Evolutionary conservation across 805 yeast genomes (phyloP).

Genomic region (Cyberlindnera suaveolens): DNA sequence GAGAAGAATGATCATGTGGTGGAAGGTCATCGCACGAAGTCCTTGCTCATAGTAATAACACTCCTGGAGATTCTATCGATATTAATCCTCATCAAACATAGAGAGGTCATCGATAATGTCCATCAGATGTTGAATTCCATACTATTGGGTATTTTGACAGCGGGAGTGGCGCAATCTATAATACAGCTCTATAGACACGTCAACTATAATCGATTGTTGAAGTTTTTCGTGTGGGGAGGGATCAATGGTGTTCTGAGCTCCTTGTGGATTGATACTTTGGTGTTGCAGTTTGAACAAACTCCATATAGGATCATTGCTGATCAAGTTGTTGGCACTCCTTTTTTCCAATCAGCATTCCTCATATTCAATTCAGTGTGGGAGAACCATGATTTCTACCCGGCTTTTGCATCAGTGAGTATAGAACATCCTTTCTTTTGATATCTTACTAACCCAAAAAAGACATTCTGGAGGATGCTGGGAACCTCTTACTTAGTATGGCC

Average conservation of each 20-base stretch:
- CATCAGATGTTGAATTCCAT: constrained; percentile 22
- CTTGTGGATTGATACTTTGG: constrained; percentile 47
- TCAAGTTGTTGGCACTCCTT: constrained; percentile 49
- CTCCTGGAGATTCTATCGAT: constrained; percentile 6
- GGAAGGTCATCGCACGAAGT: constrained; percentile 4
- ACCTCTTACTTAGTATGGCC: constrained; percentile 58
- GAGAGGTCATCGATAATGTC: constrained; percentile 19
- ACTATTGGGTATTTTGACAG: constrained; percentile 18
- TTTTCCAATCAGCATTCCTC: constrained; percentile 46
- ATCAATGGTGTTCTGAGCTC: constrained; percentile 50
- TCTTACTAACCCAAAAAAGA: constrained; percentile 4
- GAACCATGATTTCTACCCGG: constrained; percentile 29
- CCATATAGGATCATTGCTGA: constrained; percentile 41
- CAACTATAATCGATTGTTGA: constrained; percentile 22
- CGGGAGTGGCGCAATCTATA: constrained; percentile 20
- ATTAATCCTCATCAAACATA: constrained; percentile 11
- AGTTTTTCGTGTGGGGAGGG: constrained; percentile 55
- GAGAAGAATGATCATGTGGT: constrained; percentile 15
- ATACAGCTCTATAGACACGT: constrained; percentile 19
- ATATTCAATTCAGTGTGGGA: constrained; percentile 52
- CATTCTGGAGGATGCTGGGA: constrained; percentile 42
- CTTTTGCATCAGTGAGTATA: constrained; percentile 22
- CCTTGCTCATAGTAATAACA: constrained; percentile 8
- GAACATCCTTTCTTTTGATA: neutral
- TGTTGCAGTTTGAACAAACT: constrained; percentile 30